These are phyloP conservation scores for Hygrocybe coccinea DNA, from an alignment of 768 basidiomycete species.

Conservation along the genomic window DNA sequence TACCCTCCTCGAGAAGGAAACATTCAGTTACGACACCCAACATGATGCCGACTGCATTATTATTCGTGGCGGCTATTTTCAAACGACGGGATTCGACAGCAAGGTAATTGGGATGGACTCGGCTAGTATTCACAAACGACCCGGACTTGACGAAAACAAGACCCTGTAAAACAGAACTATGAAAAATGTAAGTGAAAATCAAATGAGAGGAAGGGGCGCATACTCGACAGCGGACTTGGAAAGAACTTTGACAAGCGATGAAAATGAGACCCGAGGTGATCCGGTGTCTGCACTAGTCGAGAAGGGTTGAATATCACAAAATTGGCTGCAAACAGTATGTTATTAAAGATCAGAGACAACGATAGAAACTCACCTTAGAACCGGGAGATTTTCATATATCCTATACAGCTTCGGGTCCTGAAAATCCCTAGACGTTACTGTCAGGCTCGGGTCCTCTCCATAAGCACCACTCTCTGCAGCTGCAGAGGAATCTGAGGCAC, in stretches of 20 bases:
- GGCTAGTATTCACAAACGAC: conserved; percentile 1
- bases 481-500: too few species aligned
- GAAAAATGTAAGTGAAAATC: not conserved
- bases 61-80: not conserved
- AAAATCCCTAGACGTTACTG: too few species aligned
- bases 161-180: not conserved
- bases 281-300: not conserved
- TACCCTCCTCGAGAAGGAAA: not conserved
- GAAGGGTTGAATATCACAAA: not conserved
- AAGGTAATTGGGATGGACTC: conserved; percentile 1
- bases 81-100: not conserved
- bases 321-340: not conserved
- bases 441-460: too few species aligned
- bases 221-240: not conserved
- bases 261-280: not conserved
- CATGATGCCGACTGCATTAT: conserved; percentile 5
- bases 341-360: not conserved
- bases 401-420: too few species aligned
- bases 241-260: not conserved
- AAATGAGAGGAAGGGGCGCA: not conserved
- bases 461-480: too few species aligned
- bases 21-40: conserved; percentile 7
- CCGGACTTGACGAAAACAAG: not conserved
- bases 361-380: not conserved
- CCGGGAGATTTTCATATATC: not conserved